phyloP scores from a whole-genome alignment of 495 filamentous ascomycete genomes.

The Aspergillus asperescens region DNA sequence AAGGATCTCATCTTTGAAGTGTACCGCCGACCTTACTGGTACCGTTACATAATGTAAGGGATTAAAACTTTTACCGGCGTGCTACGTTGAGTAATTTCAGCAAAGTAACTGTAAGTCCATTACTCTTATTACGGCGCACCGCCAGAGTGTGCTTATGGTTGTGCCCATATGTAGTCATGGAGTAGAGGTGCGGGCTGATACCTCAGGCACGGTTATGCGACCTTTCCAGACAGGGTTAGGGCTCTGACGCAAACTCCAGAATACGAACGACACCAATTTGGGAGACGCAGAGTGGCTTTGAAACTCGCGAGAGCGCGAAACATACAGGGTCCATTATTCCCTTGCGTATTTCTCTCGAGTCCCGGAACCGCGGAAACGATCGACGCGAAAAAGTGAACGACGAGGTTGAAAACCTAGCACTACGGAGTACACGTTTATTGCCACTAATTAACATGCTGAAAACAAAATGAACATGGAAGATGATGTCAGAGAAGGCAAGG shows the following conservation, averaged over 20 bases:
- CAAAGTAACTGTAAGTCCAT: no score
- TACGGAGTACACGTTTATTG: background rate
- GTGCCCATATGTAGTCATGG: no score
- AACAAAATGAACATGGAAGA: background rate
- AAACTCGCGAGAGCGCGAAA: background rate
- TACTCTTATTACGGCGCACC: no score
- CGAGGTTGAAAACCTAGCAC: no score
- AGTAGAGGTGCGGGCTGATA: background rate
- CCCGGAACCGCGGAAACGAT: background rate
- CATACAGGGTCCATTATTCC: background rate
- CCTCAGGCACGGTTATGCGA: background rate
- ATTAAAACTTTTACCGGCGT: background rate
- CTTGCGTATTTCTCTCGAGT: background rate
- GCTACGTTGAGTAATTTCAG: background rate
- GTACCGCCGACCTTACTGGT: slow-evolving; percentile 2
- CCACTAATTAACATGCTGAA: background rate
- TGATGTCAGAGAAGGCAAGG: slow-evolving; percentile 16
- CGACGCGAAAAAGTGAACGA: background rate
- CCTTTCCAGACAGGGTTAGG: slow-evolving; percentile 6
- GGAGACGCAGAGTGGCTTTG: background rate
- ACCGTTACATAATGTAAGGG: slow-evolving; percentile 5
- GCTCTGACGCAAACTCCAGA: slow-evolving; percentile 2
- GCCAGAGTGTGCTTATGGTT: no score
- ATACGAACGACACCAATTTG: background rate
- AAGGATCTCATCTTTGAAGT: background rate